Conservation (phyloP, 176 grass and related monocot species). For the Lolium perenne region DNA sequence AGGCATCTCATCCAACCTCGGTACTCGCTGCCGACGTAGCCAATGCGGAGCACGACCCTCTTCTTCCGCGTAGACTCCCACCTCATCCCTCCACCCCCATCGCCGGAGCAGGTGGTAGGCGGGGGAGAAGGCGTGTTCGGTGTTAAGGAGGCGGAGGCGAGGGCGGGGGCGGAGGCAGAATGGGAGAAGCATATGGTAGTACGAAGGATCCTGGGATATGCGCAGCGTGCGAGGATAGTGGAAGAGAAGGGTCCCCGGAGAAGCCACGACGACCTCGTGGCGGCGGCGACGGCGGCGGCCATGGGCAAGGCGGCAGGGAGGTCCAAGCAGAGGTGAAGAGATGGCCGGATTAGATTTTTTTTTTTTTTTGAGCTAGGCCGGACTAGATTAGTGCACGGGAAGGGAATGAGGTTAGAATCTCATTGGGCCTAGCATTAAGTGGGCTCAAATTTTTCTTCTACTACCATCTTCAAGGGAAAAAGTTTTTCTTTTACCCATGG, state of each 20-base stretch:
- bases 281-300: conserved; percentile 49
- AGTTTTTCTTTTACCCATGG: too few relatives aligned
- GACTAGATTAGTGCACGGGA: not conserved
- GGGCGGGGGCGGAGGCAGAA: conserved; percentile 17
- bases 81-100: conserved; percentile 42
- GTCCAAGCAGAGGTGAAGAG: not conserved
- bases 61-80: conserved; percentile 93
- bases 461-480: too few relatives aligned
- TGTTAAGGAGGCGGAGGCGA: not conserved
- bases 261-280: conserved; percentile 32
- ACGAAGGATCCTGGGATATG: conserved; percentile 44
- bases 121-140: conserved; percentile 24
- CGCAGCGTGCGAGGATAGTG: conserved; percentile 29
- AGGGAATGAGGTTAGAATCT: too few relatives aligned
- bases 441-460: too few relatives aligned
- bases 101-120: conserved; percentile 2
- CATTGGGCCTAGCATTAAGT: too few relatives aligned
- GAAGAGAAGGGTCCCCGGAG: conserved; percentile 53
- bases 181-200: conserved; percentile 35
- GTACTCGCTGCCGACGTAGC: conserved; percentile 86
- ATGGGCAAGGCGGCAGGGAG: conserved; percentile 24
- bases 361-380: too few relatives aligned
- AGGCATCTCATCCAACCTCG: conserved; percentile 56
- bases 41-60: conserved; percentile 83
- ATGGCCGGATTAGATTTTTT: conserved; percentile 16